Evolutionary conservation across 1,139 yeast species (phyloP).

Genomic region (Candida labiduridarum): DNA sequence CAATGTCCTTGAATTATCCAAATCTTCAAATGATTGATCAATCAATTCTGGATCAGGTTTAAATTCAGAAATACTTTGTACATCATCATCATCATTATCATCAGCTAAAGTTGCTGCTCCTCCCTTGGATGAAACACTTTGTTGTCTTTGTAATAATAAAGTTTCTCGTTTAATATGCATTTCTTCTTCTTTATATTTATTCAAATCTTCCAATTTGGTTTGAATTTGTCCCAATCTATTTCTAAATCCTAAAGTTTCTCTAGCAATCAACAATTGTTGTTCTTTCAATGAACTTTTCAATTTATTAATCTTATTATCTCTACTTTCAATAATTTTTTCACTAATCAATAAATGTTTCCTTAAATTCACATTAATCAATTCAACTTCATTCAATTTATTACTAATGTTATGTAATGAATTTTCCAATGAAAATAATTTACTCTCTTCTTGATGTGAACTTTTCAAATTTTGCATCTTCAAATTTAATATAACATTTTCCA

Average conservation of each 20-base stretch:
- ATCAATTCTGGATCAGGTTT: slow-evolving; percentile 13
- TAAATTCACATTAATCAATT: slow-evolving; percentile 39
- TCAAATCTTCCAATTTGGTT: slow-evolving; percentile 43
- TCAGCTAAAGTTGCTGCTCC: background rate
- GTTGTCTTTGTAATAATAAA: slow-evolving; percentile 6
- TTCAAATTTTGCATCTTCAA: slow-evolving; percentile 40
- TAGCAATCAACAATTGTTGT: slow-evolving; percentile 50
- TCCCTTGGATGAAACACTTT: background rate
- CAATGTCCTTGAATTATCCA: slow-evolving; percentile 6
- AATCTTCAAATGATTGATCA: slow-evolving; percentile 6
- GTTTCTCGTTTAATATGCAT: slow-evolving; percentile 9
- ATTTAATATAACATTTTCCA: slow-evolving; percentile 39
- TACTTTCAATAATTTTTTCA: slow-evolving; percentile 59
- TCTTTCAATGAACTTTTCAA: slow-evolving; percentile 55
- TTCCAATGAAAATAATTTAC: slow-evolving; percentile 40
- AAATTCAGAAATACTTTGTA: slow-evolving; percentile 9
- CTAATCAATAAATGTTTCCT: slow-evolving; percentile 52
- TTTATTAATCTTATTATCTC: slow-evolving; percentile 60
- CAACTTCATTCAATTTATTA: slow-evolving; percentile 44
- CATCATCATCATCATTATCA: background rate
- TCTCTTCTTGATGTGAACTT: slow-evolving; percentile 50
- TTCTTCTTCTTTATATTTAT: slow-evolving; percentile 15
- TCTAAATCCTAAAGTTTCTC: slow-evolving; percentile 58
- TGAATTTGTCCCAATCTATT: slow-evolving; percentile 40
- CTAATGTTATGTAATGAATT: slow-evolving; percentile 40